Base-by-base conservation (phyloP, 306 rosid genomes). In the Cicer yamashitae region DNA sequence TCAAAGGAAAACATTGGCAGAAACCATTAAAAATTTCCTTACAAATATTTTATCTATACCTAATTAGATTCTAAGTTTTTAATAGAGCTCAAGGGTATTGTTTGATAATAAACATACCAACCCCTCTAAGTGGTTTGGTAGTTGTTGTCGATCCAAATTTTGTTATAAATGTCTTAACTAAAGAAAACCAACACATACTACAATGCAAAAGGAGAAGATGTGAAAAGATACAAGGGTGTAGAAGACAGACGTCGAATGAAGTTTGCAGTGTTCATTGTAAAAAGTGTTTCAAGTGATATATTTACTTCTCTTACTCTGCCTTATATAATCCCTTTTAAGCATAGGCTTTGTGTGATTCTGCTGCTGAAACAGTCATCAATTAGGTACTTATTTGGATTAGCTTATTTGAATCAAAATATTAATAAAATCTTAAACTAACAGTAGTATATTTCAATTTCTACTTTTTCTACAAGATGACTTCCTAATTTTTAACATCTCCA, bases 351-450 rank as follows among this genome's bases (percentile, higher is more conserved):
- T 22, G 15, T 3, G 12, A 34, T 46, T 59, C 13, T 30, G 18
- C 71, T 62, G 6, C 71, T 61, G 20, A 63, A 47, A 62, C 64
- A 75, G 50, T 38, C 20, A 75, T 37, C 79, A 48, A 62, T 62
- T 47, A 47, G 20, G 62, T 47, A 8, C 7, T 17, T 14, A 43
- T 62, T 7, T 48, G 37, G 62, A 61, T 47, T 1, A 38, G 3
- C 40, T 4, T 47, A 11, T 18, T 48, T 18, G 62, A 50, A 48
- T 50, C 47, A 37, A 15, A 34, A 46, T 12, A 17, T 14, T 2
- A 6, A 37, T 6, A 11, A 56, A 53, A 53, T 20, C n/a, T n/a
- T 4, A 40, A 64, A 52, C 1, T 6, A 14, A 56, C 18, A 43
- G 22, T 74, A 8, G 11, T 22, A 25, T n/a, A 40, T 51, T 52